Conservation (phyloP, 441 rosid species). For the Raphanus hybrid region DNA sequence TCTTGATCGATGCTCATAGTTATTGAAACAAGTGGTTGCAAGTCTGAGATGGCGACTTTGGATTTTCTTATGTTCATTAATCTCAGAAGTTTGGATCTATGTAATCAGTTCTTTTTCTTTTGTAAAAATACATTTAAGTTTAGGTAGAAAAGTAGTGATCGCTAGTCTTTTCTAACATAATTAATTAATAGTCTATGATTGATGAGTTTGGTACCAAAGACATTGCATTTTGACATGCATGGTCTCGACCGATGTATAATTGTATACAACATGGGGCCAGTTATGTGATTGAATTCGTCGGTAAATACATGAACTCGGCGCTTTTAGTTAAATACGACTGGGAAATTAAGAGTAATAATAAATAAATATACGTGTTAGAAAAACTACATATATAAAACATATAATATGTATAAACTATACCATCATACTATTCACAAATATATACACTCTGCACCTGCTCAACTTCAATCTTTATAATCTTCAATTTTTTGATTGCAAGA, state of each 20-base stretch:
- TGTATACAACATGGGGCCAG: not conserved
- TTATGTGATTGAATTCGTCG: slow-evolving; percentile 45
- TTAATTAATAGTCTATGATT: slow-evolving; percentile 1
- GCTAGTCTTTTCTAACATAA: not conserved
- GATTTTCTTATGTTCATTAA: too few relatives aligned
- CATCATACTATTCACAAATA: too few relatives aligned
- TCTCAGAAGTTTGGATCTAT: too few relatives aligned
- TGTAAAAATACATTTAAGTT: not conserved
- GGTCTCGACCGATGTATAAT: not conserved
- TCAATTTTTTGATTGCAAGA: too few relatives aligned
- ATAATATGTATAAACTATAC: too few relatives aligned
- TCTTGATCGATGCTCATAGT: too few relatives aligned
- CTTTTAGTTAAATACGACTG: not conserved
- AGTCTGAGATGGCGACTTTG: too few relatives aligned
- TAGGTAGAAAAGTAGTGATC: not conserved
- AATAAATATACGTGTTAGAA: too few relatives aligned
- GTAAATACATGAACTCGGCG: not conserved
- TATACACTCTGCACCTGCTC: too few relatives aligned
- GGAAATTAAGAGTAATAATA: too few relatives aligned
- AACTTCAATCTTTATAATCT: too few relatives aligned
- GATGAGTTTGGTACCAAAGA: not conserved
- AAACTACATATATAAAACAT: not conserved
- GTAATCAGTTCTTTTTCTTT: not conserved
- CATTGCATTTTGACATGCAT: slow-evolving; percentile 3
- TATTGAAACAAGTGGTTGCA: too few relatives aligned